phyloP scores from a whole-genome alignment of 371 early-diverging fungal genomes.

The Syncephalis plumigaleata region DNA sequence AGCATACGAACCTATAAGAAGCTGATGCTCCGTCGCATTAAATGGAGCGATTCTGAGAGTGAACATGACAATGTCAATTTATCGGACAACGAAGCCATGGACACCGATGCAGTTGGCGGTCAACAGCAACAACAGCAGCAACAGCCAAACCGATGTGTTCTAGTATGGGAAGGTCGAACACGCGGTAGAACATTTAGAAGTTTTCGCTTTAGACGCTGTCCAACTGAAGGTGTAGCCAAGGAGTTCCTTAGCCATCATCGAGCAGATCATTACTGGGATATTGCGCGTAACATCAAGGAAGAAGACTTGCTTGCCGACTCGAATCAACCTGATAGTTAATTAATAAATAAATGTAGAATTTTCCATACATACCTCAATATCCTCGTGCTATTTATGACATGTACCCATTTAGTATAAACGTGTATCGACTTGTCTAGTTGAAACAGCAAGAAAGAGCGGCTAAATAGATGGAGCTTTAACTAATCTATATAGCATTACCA shows the following conservation, averaged over 20 bases:
- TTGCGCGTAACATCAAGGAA: constrained; percentile 24
- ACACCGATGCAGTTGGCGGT: constrained; percentile 11
- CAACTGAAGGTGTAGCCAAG: constrained; percentile 53
- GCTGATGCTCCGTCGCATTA: constrained; percentile 86
- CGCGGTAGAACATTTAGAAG: constrained; percentile 51
- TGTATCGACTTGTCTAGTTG: too few species aligned
- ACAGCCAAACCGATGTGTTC: constrained; percentile 54
- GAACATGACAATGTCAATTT: constrained; percentile 9
- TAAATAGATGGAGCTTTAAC: too few species aligned
- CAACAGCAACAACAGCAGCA: too few species aligned
- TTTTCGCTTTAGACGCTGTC: constrained; percentile 54
- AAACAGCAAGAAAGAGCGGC: too few species aligned
- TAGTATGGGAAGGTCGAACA: constrained; percentile 89
- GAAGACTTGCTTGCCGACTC: background rate
- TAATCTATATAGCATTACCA: too few species aligned
- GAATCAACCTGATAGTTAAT: too few species aligned
- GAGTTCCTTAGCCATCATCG: constrained; percentile 47
- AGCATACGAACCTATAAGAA: constrained; percentile 81
- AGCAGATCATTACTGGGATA: constrained; percentile 74
- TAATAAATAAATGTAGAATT: too few species aligned
- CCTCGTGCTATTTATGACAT: too few species aligned
- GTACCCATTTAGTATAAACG: too few species aligned
- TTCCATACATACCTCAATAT: too few species aligned
- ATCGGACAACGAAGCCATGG: constrained; percentile 8
- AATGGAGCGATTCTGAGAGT: constrained; percentile 59